Base-by-base conservation (phyloP, 805 yeast genomes). In the Ogataea haglerorum region DNA sequence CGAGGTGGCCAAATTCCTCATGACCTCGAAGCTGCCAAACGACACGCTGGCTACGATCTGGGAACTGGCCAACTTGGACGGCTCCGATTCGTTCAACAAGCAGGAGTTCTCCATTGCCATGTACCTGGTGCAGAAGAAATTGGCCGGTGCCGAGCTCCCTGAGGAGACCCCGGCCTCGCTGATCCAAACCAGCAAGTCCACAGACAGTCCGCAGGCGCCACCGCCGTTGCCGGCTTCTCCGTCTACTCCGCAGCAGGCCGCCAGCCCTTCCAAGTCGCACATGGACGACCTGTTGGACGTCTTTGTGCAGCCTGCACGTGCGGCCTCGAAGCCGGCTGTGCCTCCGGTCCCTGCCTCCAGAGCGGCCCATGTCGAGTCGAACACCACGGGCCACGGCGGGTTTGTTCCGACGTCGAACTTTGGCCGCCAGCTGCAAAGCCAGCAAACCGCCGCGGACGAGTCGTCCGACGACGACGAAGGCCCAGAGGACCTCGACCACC, bases 61-160 rank as follows among this genome's bases (percentile, higher is more conserved):
- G 99, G 99, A 93, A 64, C 71, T 93, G 51, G 79, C 98, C 8
- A 97, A 93, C 60, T 74, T 88, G 47, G 84, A 86, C 51, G 88
- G 88, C 61, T 78, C 85, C 31, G 97, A 96, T 18, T 74, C 74
- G 30, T 88, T 93, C 57, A 73, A 86, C 35, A 78, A 75, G 54
- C 71, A 78, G 49, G 99, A 93, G 61, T 93, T 93, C 61, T 81
- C 95, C 3, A 82, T 93, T 57, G 97, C 98, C 13, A 83, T 93
- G 87, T 91, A 82, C 58, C 74, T 93, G 50, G 93, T 93, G 7
- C 95, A 89, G 64, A 85, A 83, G 63, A 83, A 77, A 54, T 70
- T 90, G 43, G 74, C 85, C 2, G 98, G 98, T 14, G 52, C 54
- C 42, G 80, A 76, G 19, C 70, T 93, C 48, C 98, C 99, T 2